Base-by-base conservation (phyloP, 345 rosid species). In the Euphorbia lathyris region DNA sequence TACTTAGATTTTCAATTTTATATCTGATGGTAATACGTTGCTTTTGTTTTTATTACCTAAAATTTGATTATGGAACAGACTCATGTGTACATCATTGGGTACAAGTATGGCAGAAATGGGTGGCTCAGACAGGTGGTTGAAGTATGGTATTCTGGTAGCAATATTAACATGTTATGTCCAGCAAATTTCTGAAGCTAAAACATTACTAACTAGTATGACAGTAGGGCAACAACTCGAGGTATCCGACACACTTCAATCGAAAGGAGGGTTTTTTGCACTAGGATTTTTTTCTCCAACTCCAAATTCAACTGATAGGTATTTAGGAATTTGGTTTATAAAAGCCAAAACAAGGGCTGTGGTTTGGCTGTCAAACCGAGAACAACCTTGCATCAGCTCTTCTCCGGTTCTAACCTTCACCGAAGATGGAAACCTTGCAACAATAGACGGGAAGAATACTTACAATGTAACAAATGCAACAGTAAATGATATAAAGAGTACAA, bases 311-410 rank as follows among this genome's bases (percentile, higher is more conserved):
- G 57, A 45, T 9, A 22, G 25, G 22, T 72, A 65, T 34, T 32
- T 72, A 25, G 76, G 76, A 16, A 58, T 72, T 65, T 72, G 76
- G 76, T 72, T 64, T 52, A 13, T 11, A 30, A 65, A 65, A 19
- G 32, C 66, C 13, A 0, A 58, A 34, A 4, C 53, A 36, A 8
- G 45, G 27, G 40, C 52, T 4, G 19, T 38, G 5, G 67, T 62
- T 7, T 71, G 74, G 74, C 63, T 63, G 22, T 63, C 66, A 26
- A 59, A 69, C 30, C 56, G 63, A 42, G 67, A 40, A 23, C 38
- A 14, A 7, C 62, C 62, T 13, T 40, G 23, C 1, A 4, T 19
- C 19, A 34, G 40, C 56, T 2, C 66, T n/a, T 70, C 73, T 58
- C 30, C 58, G 12, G 26, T 8, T 42, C 36, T 70, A 22, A 59